Evolutionary conservation across 164 flowering plant genomes (phyloP), one percentile per base, ranked within the genome.

Genomic region (Piper betle): DNA sequence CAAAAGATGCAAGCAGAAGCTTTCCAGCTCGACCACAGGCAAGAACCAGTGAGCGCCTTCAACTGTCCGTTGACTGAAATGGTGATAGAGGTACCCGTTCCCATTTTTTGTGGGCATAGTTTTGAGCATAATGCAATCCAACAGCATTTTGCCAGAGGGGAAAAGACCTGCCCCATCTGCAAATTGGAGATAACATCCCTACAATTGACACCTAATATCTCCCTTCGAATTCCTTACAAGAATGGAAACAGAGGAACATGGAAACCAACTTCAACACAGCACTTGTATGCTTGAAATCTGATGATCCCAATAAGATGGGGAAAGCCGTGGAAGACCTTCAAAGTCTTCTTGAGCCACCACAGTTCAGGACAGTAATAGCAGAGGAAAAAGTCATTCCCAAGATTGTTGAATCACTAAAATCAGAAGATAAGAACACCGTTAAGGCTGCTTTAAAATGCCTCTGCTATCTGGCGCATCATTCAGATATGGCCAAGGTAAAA

Each of bases 361-460:
- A 9, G 4, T 66, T 55, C 60, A 65, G 58, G 55, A 60, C 52
- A 10, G 37, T 20, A 53, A 59, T 62, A 55, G 52, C 69, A 52
- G 67, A 65, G 33, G 55, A 65, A 20, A 69, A 62, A 16, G 62
- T 68, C 7, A 19, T 72, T 16, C 61, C 72, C 18, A 68, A 62
- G 55, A 68, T 69, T 5, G 69, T 66, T 43, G 17, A 39, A 52
- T 20, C 62, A 19, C 39, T 72, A 10, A 65, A 65, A n/a, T n/a
- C n/a, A 60, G 46, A 19, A 10, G 53, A 33, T 12, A 54, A 18
- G 3, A 37, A 52, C 39, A 72, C 65, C 54, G 60, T 40, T 53
- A 65, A 62, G 55, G 69, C 75, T 58, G 69, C 62, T 55, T 67
- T 69, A 11, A 72, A 69, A 68, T 68, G 75, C 43, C 75, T 72